phyloP scores from a whole-genome alignment of 1,284 basidiomycete species.

The Hemileia vastatrix region DNA sequence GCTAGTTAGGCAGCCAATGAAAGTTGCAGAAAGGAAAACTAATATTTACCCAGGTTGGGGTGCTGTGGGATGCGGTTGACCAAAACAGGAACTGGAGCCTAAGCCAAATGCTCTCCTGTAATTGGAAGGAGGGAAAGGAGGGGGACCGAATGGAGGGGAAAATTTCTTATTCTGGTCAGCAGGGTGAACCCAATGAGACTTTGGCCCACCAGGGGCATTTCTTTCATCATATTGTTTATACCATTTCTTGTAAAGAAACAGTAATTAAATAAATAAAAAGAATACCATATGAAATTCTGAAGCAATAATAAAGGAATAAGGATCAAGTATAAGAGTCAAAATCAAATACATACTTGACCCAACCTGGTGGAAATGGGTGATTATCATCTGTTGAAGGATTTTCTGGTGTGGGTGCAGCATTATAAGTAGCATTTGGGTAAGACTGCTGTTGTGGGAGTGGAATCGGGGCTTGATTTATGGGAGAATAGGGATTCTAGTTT shows the following conservation, averaged over 20 bases:
- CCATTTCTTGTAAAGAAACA: conserved; percentile 7
- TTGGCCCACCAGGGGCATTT: neutral
- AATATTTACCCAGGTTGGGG: neutral
- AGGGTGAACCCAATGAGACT: conserved; percentile 18
- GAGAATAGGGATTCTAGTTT: neutral
- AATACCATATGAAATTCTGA: neutral
- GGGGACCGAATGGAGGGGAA: too few species aligned
- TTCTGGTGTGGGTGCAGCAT: too few species aligned
- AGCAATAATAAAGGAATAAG: too few species aligned
- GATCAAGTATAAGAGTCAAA: neutral
- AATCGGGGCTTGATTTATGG: neutral
- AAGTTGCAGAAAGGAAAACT: neutral
- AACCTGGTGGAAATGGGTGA: conserved; percentile 7
- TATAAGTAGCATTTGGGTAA: too few species aligned
- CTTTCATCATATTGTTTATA: conserved; percentile 2
- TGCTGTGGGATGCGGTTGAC: neutral
- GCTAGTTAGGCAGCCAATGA: neutral
- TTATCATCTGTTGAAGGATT: neutral
- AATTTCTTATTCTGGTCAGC: neutral
- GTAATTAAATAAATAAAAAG: neutral
- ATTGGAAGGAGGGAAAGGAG: too few species aligned
- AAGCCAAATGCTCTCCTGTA: too few species aligned
- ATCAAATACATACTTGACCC: conserved; percentile 10
- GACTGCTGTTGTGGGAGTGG: too few species aligned
- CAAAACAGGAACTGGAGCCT: neutral